phyloP scores from a whole-genome alignment of 108 stramenopile species.

The Cyclostephanos tholiformis region DNA sequence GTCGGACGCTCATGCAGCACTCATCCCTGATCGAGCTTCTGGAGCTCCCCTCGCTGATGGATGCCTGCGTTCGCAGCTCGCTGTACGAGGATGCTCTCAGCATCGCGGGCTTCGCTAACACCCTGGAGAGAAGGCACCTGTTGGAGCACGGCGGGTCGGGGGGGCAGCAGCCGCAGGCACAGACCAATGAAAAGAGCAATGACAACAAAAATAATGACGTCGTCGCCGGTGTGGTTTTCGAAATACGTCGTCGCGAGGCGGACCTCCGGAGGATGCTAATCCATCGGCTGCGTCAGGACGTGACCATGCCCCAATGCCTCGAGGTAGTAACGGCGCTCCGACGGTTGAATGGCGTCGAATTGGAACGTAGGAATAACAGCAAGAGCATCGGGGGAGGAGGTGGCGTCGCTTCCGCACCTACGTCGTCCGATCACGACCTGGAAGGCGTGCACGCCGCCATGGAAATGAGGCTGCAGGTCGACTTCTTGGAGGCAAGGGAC shows the following conservation, averaged over 20 bases:
- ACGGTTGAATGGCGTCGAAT: constrained; percentile 80
- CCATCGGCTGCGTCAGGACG: constrained; percentile 68
- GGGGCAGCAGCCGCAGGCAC: constrained; percentile 1
- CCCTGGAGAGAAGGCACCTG: constrained; percentile 79
- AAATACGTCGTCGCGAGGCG: constrained; percentile 76
- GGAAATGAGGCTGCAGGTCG: constrained; percentile 82
- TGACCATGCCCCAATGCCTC: constrained; percentile 89
- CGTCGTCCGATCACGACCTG: constrained; percentile 41
- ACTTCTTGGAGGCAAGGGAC: constrained; percentile 87
- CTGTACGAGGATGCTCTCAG: constrained; percentile 86
- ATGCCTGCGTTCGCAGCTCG: constrained; percentile 84
- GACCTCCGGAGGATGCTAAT: constrained; percentile 80
- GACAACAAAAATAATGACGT: constrained; percentile 60
- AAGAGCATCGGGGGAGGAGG: constrained; percentile 9
- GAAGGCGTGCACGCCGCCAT: constrained; percentile 77
- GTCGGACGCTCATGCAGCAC: constrained; percentile 83
- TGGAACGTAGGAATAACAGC: constrained; percentile 60
- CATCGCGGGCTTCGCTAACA: constrained; percentile 84
- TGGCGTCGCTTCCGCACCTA: constrained; percentile 12
- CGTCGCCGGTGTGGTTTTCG: constrained; percentile 70
- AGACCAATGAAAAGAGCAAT: neutral
- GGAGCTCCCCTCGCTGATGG: constrained; percentile 87
- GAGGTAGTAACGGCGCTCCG: constrained; percentile 85
- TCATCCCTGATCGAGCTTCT: constrained; percentile 81
- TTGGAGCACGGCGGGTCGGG: constrained; percentile 16